Conservation (phyloP, 2,329 filamentous ascomycete genomes). For the Rhinocladiella mackenziei region DNA sequence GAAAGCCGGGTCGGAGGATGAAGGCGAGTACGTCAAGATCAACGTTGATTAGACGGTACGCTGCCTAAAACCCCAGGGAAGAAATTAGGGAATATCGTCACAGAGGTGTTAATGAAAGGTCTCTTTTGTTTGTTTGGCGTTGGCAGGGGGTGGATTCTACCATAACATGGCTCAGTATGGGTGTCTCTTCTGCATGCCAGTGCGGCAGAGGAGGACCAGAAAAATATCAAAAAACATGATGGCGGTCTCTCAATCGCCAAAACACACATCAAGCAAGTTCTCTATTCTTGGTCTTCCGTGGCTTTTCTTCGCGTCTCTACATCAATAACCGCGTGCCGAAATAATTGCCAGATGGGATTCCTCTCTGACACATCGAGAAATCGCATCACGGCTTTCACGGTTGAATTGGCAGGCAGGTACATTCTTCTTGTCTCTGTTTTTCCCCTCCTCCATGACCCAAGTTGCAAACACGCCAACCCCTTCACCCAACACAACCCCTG, state of each 20-base stretch:
- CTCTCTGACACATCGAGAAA: slow-evolving; percentile 14
- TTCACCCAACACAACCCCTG: slow-evolving; percentile 3
- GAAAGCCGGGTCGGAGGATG: slow-evolving; percentile 27
- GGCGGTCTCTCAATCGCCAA: neutral
- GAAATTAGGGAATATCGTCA: no score
- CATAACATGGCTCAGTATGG: no score
- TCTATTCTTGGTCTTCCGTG: no score
- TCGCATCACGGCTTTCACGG: slow-evolving; percentile 43
- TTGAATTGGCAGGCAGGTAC: slow-evolving; percentile 54
- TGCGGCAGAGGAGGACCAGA: no score
- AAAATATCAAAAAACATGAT: neutral
- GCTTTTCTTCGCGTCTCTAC: no score
- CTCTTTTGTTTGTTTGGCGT: no score
- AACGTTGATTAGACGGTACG: slow-evolving; percentile 51
- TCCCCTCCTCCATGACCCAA: slow-evolving; percentile 46
- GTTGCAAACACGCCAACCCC: slow-evolving; percentile 42
- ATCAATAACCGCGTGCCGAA: no score
- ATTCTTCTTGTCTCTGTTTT: slow-evolving; percentile 50
- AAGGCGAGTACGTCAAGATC: slow-evolving; percentile 54
- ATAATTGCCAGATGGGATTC: slow-evolving; percentile 17
- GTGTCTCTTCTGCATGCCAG: no score
- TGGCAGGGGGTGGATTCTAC: no score
- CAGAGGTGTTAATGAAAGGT: no score
- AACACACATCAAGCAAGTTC: no score
- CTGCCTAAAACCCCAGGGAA: no score